phyloP scores from a whole-genome alignment of 108 stramenopile species.

The Chaetoceros muelleri region DNA sequence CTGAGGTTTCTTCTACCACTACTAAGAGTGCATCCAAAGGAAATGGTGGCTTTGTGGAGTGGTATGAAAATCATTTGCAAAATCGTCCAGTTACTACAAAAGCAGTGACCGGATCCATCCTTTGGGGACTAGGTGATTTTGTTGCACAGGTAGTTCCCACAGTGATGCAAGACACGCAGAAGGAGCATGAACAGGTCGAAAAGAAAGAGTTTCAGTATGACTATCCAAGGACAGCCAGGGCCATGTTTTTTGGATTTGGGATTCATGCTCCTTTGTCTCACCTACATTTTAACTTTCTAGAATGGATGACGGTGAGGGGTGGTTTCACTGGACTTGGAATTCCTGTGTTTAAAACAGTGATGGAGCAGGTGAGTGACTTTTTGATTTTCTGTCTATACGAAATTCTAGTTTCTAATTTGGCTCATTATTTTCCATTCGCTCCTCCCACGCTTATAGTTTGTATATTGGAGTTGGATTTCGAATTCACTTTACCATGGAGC shows the following conservation, averaged over 20 bases:
- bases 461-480: conserved; percentile 74
- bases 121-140: conserved; percentile 65
- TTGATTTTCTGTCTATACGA: background rate
- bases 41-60: conserved; percentile 32
- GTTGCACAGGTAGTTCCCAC: conserved; percentile 62
- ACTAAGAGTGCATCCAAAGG: background rate
- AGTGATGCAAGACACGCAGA: conserved; percentile 3
- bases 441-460: conserved; percentile 29
- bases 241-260: conserved; percentile 50
- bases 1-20: background rate
- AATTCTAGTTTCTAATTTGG: background rate
- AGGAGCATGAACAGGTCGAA: background rate
- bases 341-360: conserved; percentile 66
- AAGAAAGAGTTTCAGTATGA: conserved; percentile 29
- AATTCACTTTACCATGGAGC: conserved; percentile 68
- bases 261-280: conserved; percentile 64
- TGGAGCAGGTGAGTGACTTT: conserved; percentile 51
- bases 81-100: conserved; percentile 51
- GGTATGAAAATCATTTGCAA: conserved; percentile 60
- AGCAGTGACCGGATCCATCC: conserved; percentile 41
- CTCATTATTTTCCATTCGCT: conserved; percentile 1
- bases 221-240: conserved; percentile 38
- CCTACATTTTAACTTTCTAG: conserved; percentile 69
- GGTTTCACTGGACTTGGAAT: conserved; percentile 38
- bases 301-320: conserved; percentile 54